Evolutionary conservation across 345 rosid species (phyloP), one percentile per base, ranked within the genome.

Genomic region (Theobroma cacao): DNA sequence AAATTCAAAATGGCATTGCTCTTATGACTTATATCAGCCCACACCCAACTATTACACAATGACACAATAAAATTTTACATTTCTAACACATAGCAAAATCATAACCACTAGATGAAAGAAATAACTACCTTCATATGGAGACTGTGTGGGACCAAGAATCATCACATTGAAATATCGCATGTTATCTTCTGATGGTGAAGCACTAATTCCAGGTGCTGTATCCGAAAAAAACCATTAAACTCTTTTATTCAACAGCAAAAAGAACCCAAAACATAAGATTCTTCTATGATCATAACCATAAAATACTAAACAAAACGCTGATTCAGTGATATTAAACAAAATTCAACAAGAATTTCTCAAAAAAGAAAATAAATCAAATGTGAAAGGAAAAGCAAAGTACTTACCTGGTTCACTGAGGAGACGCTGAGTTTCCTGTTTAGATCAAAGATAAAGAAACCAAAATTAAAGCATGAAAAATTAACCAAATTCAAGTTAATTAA

Each of bases 341-440:
- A 12, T 56, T 43, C 11, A 33, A 52, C 3, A 73, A 31, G 22
- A 78, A 55, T 40, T 43, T 33, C 45, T 36, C 33, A 34, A 70
- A 0, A 3, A 26, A 1, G 18, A 14, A 28, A 24, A 1, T 1
- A 24, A n/a, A 33, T 40, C 28, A 24, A 18, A 68, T 3, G 9
- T 30, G 24, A 41, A 53, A 26, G 24, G 28, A 59, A 14, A 43
- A 22, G 45, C n/a, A 33, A 31, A 72, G 55, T 3, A 13, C 61
- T 81, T 72, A 93, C 99, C 99, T 55, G 99, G 99, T 82, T 96
- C 99, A 79, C 98, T 96, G 82, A 96, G 99, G 36, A 96, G 95
- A 75, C 99, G 98, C 77, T 94, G 98, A 33, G 99, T 96, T 90
- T 96, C 99, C 98, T 96, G 87, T 64, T 71, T 24, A 33, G 75